Evolutionary conservation across 1,139 yeast genomes (phyloP).

Genomic region (Debaryomycetaceae sp.): DNA sequence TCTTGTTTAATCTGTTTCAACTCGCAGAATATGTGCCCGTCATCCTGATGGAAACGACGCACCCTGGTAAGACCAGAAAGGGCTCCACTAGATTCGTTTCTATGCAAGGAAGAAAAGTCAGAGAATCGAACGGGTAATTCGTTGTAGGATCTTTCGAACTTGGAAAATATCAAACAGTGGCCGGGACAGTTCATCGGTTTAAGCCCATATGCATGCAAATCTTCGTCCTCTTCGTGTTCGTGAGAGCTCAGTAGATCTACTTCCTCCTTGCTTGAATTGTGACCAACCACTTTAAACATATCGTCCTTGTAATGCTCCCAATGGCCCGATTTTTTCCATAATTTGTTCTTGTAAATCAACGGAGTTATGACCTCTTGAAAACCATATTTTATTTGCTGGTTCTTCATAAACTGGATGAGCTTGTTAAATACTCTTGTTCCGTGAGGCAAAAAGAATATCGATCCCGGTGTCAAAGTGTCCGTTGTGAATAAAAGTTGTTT

Average conservation of each 20-base stretch:
- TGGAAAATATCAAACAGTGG: conserved; percentile 83
- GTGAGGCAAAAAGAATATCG: conserved; percentile 84
- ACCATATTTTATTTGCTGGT: conserved; percentile 78
- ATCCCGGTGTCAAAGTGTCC: conserved; percentile 82
- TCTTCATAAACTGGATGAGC: conserved; percentile 75
- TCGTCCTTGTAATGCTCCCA: conserved; percentile 95
- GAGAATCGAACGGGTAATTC: conserved; percentile 88
- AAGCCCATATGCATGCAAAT: conserved; percentile 65
- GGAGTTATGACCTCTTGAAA: conserved; percentile 95
- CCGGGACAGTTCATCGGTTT: conserved; percentile 99
- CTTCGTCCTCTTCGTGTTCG: conserved; percentile 18
- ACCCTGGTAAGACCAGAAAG: conserved; percentile 92
- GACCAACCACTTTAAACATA: conserved; percentile 78
- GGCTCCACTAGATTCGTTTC: conserved; percentile 96
- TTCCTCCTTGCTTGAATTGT: conserved; percentile 35
- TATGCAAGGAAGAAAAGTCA: conserved; percentile 90
- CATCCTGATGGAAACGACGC: conserved; percentile 96
- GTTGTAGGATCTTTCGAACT: conserved; percentile 80
- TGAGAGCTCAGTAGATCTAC: conserved; percentile 13
- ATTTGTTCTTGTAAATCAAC: conserved; percentile 73
- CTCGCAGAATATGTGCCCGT: conserved; percentile 94
- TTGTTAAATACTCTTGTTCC: conserved; percentile 85
- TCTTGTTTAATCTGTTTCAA: conserved; percentile 78
- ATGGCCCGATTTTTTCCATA: conserved; percentile 94
- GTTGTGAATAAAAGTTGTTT: conserved; percentile 73